phyloP scores from a whole-genome alignment of 768 basidiomycete species.

The Amanita exitialis region DNA sequence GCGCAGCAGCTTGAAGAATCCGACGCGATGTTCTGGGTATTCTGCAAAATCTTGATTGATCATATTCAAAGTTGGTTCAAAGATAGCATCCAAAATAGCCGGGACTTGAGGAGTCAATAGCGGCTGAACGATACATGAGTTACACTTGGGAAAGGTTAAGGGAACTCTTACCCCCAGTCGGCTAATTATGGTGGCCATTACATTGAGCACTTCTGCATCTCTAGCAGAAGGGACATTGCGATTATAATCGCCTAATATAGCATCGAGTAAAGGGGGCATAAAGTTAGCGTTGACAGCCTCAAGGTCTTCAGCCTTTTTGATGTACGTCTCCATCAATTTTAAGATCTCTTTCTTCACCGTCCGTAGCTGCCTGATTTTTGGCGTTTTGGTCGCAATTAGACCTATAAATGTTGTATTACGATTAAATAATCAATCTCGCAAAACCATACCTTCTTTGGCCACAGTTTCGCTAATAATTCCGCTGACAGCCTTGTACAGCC shows the following conservation, averaged over 20 bases:
- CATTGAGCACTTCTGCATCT: constrained; percentile 95
- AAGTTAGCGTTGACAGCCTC: constrained; percentile 87
- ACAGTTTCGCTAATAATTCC: constrained; percentile 93
- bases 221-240: constrained; percentile 88
- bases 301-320: constrained; percentile 94
- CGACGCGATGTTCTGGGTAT: constrained; percentile 94
- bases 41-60: constrained; percentile 99
- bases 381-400: constrained; percentile 88
- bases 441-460: constrained; percentile 58
- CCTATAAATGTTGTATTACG: constrained; percentile 32
- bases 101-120: constrained; percentile 90
- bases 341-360: constrained; percentile 99
- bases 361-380: constrained; percentile 86
- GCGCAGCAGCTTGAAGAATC: constrained; percentile 92
- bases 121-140: constrained; percentile 31
- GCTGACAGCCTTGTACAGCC: constrained; percentile 94
- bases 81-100: constrained; percentile 92
- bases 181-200: constrained; percentile 90
- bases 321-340: constrained; percentile 95
- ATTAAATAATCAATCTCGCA: not conserved
- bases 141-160: not conserved
- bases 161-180: constrained; percentile 68
- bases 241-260: constrained; percentile 95
- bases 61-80: constrained; percentile 95
- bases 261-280: constrained; percentile 92